These are phyloP conservation scores for Gnetum montanum DNA, from an alignment of 75 land plant species.

Conservation along the genomic window DNA sequence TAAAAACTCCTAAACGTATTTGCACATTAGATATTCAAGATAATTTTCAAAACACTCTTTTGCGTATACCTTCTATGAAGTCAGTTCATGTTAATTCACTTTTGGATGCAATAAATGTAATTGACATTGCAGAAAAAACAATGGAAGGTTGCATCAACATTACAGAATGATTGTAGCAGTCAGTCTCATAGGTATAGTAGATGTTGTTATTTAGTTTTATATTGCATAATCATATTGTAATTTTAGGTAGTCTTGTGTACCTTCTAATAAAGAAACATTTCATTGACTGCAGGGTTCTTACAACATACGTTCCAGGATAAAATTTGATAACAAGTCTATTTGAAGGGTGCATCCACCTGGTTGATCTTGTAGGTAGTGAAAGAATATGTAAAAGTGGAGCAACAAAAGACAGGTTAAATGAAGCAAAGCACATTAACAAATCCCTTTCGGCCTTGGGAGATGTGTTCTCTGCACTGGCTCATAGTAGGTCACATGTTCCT, in stretches of 20 bases:
- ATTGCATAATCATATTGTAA: background rate
- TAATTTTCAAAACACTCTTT: slow-evolving; percentile 47
- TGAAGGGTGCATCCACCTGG: slow-evolving; percentile 81
- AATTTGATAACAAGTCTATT: slow-evolving; percentile 48
- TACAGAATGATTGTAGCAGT: slow-evolving; percentile 79
- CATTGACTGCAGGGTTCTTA: slow-evolving; percentile 54
- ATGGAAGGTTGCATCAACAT: slow-evolving; percentile 67
- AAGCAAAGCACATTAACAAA: slow-evolving; percentile 79
- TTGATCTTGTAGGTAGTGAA: slow-evolving; percentile 94
- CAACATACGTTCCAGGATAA: slow-evolving; percentile 76
- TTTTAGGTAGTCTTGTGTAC: background rate
- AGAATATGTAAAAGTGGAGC: slow-evolving; percentile 79
- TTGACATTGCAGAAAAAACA: slow-evolving; percentile 66
- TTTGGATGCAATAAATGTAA: slow-evolving; percentile 45
- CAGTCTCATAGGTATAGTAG: slow-evolving; percentile 67
- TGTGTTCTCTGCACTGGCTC: slow-evolving; percentile 75
- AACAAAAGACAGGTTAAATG: slow-evolving; percentile 82
- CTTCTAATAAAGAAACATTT: background rate
- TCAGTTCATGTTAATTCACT: slow-evolving; percentile 50
- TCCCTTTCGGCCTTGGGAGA: slow-evolving; percentile 86
- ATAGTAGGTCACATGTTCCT: slow-evolving; percentile 68
- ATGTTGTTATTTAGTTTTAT: background rate
- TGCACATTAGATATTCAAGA: slow-evolving; percentile 53
- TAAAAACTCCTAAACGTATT: slow-evolving; percentile 35
- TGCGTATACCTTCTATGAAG: slow-evolving; percentile 62